Conservation (phyloP, 768 basidiomycete species). For the Wakefieldia striispora region DNA sequence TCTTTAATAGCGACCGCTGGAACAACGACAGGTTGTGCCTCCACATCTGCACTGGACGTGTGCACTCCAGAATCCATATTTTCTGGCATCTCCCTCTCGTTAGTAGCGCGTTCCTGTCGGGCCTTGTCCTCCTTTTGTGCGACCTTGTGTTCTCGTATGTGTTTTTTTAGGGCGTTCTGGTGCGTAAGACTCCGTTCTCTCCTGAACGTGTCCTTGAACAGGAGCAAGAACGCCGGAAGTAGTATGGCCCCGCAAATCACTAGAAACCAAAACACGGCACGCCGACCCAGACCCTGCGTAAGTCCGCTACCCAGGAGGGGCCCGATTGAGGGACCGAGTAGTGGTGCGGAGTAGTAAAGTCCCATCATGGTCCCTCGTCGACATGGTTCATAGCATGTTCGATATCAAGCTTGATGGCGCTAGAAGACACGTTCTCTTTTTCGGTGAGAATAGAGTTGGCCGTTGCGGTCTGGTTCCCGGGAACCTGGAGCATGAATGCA, state of each 20-base stretch:
- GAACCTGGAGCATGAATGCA: too few species aligned
- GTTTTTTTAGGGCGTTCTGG: conserved; percentile 58
- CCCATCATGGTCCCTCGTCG: conserved; percentile 82
- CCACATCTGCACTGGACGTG: conserved; percentile 22
- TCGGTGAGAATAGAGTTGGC: too few species aligned
- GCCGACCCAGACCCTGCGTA: conserved; percentile 70
- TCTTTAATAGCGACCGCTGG: conserved; percentile 23
- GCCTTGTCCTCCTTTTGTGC: conserved; percentile 13
- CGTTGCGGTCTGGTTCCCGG: too few species aligned
- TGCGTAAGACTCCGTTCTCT: conserved; percentile 80
- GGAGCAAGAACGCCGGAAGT: conserved; percentile 56
- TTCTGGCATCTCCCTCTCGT: conserved; percentile 7
- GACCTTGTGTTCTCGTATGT: conserved; percentile 26
- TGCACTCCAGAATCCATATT: not conserved
- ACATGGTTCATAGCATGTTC: conserved; percentile 59
- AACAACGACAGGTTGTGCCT: conserved; percentile 15
- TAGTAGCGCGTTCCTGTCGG: conserved; percentile 6
- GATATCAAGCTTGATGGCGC: conserved; percentile 24
- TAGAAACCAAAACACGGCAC: conserved; percentile 85
- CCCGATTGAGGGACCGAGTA: conserved; percentile 69
- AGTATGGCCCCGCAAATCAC: conserved; percentile 58
- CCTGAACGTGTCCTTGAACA: conserved; percentile 84
- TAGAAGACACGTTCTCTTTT: too few species aligned
- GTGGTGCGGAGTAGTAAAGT: conserved; percentile 75
- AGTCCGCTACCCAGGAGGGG: conserved; percentile 71